phyloP scores from a whole-genome alignment of 2,329 filamentous ascomycete species.

The Arthroderma uncinatum region DNA sequence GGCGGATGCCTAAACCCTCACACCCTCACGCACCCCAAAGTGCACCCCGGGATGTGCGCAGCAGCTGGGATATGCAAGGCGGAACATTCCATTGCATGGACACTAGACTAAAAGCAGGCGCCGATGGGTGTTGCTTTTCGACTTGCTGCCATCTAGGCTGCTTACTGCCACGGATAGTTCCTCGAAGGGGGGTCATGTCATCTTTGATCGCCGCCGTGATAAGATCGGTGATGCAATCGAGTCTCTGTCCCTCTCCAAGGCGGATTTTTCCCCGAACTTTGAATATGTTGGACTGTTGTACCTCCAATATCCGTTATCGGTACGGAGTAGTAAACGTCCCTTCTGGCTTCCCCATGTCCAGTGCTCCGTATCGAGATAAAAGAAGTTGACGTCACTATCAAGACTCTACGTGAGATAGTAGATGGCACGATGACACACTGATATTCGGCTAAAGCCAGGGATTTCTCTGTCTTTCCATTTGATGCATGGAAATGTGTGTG shows the following conservation, averaged over 20 bases:
- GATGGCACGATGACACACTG: background rate
- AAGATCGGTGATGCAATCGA: background rate
- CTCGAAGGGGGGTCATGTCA: background rate
- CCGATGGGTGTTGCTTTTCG: background rate
- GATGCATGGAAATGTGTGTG: background rate
- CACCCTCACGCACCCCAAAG: background rate
- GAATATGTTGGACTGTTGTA: background rate
- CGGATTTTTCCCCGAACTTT: background rate
- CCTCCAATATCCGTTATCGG: background rate
- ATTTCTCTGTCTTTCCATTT: background rate
- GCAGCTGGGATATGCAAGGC: conserved; percentile 4
- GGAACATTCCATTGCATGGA: conserved; percentile 3
- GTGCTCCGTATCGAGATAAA: background rate
- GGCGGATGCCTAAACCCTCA: conserved; percentile 4
- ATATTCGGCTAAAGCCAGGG: no score
- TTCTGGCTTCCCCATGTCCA: background rate
- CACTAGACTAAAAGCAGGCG: conserved; percentile 1
- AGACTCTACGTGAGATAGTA: background rate
- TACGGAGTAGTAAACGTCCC: no score
- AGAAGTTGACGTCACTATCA: background rate
- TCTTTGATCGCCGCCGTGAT: background rate
- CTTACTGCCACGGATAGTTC: conserved; percentile 1
- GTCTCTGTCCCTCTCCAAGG: background rate
- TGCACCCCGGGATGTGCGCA: background rate
- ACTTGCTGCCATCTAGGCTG: background rate